Evolutionary conservation across 306 rosid genomes (phyloP).

Genomic region (Echinosophora koreensis): DNA sequence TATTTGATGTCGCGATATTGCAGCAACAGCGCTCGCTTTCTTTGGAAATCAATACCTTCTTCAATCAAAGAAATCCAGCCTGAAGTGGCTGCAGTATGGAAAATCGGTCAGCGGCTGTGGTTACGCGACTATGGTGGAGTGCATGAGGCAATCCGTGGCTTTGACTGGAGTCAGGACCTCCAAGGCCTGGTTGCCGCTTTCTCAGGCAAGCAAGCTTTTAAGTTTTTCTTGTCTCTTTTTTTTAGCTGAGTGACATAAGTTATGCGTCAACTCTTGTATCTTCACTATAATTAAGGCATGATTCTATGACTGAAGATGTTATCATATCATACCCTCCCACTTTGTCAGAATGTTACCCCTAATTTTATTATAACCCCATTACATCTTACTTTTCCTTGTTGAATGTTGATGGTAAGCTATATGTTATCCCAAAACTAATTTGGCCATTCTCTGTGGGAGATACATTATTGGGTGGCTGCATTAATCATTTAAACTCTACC

Average conservation of each 20-base stretch:
- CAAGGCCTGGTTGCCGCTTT: slow-evolving; percentile 75
- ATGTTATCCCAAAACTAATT: background rate
- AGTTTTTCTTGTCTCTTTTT: background rate
- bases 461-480: background rate
- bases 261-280: slow-evolving; percentile 19
- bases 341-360: too few species aligned
- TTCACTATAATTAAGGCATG: background rate
- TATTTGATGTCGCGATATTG: slow-evolving; percentile 52
- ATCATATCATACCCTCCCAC: background rate
- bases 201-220: slow-evolving; percentile 81
- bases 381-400: background rate
- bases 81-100: slow-evolving; percentile 82
- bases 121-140: slow-evolving; percentile 70
- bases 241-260: background rate
- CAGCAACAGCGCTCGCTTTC: slow-evolving; percentile 92
- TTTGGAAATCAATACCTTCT: slow-evolving; percentile 85
- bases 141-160: slow-evolving; percentile 73
- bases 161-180: slow-evolving; percentile 82
- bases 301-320: background rate
- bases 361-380: background rate
- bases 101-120: slow-evolving; percentile 86
- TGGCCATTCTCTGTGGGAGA: slow-evolving; percentile 18
- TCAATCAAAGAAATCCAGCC: slow-evolving; percentile 72
- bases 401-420: slow-evolving; percentile 3
- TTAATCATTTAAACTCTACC: background rate